A percentile compares a stretch with the other conserved stretches of the same genome.
Conservation (phyloP, 306 rosid species). For the Pachyrhizus erosus region DNA sequence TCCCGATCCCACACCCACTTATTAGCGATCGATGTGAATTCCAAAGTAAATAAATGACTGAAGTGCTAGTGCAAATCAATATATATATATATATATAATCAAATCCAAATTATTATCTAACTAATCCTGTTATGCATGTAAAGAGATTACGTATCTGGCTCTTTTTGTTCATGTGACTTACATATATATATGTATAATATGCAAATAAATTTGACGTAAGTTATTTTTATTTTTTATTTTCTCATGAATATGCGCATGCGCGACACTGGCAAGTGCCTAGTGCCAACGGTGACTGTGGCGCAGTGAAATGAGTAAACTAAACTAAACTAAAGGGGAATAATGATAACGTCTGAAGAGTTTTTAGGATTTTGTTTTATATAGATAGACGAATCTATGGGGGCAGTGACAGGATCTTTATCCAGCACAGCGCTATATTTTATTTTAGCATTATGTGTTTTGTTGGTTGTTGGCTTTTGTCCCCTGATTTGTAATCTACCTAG, state of each 20-base stretch:
- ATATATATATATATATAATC: neutral
- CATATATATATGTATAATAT: neutral
- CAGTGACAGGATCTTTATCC: constrained; percentile 47
- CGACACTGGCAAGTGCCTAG: constrained; percentile 43
- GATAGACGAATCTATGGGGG: constrained; percentile 21
- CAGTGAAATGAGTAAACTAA: neutral
- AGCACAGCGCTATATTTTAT: neutral
- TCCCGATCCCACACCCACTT: constrained; percentile 36
- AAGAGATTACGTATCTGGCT: constrained; percentile 13
- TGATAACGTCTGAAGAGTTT: neutral
- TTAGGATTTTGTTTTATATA: neutral
- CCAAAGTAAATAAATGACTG: neutral
- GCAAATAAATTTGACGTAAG: neutral
- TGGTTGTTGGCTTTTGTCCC: constrained; percentile 5
- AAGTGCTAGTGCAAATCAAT: neutral
- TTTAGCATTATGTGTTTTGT: neutral
- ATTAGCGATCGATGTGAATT: neutral
- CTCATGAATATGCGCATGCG: constrained; percentile 52
- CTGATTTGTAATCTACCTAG: neutral
- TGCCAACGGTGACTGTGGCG: constrained; percentile 53
- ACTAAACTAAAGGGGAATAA: neutral
- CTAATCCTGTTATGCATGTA: neutral
- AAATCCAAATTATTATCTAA: constrained; percentile 3
- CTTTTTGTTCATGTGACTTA: constrained; percentile 13
- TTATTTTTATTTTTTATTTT: neutral